Evolutionary conservation across 768 basidiomycete species (phyloP), one percentile per base, ranked within the genome.

Genomic region (Suillus cothurnatus): DNA sequence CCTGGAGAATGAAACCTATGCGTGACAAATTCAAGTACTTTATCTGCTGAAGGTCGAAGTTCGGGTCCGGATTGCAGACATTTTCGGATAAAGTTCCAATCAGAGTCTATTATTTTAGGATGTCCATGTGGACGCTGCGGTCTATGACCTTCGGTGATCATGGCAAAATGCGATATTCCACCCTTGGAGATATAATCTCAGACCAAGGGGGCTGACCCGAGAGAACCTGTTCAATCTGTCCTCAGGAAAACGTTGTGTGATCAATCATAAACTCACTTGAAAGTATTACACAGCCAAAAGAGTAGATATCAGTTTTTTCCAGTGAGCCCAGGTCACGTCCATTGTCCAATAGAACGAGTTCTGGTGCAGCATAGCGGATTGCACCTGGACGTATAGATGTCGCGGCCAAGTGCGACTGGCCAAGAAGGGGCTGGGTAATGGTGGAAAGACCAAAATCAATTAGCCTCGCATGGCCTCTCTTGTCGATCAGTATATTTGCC

Each of bases 221-320:
- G 28, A 53, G 52, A 19, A 53, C 1, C 52, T 53, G 52, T 9
- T 19, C 28, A 21, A 12, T 31, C 14, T 7, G 52, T 28, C 17
- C 28, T 31, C 28, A 28, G 17, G 17, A 0, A 9, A 19, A 28
- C 3, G 3, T 21, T 2, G 11, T 11, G 17, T 9, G 28, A 52
- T 8, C 28, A 52, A 31, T 3, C 50, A 31, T 4, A 1, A 52
- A 31, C 50, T 53, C 9, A 53, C 52, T 31, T 53, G 52, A 53
- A 53, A 53, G 52, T 28, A 53, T 53, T 31, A 53, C 9, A 53
- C 52, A 53, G 21, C 52, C 52, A 53, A 53, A 53, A 31, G 52
- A 53, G 19, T 31, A 53, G 0, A 53, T 53, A 31, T 53, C 52
- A 6, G 17, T 8, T 52, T 52, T 52, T 31, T 31, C 28, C 50